phyloP scores from a whole-genome alignment of 176 grass and related monocot genomes.

The Leersia perrieri region DNA sequence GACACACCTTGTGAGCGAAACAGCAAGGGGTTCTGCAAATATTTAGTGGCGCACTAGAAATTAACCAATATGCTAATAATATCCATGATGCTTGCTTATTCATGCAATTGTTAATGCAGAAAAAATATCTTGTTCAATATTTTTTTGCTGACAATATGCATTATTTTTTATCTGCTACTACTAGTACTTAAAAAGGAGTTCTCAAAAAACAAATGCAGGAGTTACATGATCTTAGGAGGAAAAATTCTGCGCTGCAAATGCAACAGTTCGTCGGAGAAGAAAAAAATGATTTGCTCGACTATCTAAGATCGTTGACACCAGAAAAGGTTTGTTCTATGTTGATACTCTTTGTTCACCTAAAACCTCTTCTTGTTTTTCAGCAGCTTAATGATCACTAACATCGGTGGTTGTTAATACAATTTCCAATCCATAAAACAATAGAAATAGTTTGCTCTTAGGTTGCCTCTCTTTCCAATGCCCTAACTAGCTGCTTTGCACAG shows the following conservation, averaged over 20 bases:
- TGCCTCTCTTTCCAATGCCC: background rate
- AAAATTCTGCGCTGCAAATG: constrained; percentile 88
- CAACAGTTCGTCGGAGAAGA: constrained; percentile 94
- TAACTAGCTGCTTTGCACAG: constrained; percentile 48
- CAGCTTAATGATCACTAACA: constrained; percentile 4
- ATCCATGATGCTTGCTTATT: background rate
- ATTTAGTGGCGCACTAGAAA: background rate
- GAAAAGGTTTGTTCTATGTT: constrained; percentile 60
- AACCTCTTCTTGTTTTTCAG: background rate
- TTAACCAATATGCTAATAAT: background rate
- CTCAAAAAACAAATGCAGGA: constrained; percentile 52
- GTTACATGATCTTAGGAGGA: constrained; percentile 70
- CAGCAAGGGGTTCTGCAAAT: background rate
- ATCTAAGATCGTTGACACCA: constrained; percentile 80
- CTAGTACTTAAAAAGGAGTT: background rate
- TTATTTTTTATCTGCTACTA: constrained; percentile 1
- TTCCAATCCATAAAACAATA: background rate
- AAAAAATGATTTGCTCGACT: constrained; percentile 90
- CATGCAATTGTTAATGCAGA: background rate
- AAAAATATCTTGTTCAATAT: background rate
- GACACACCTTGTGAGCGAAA: background rate
- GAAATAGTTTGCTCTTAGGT: background rate
- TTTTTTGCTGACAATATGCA: background rate
- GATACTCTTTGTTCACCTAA: background rate
- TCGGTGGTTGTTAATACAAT: background rate